phyloP scores from a whole-genome alignment of 1,284 basidiomycete species.

The Ceraceosorus guamensis region DNA sequence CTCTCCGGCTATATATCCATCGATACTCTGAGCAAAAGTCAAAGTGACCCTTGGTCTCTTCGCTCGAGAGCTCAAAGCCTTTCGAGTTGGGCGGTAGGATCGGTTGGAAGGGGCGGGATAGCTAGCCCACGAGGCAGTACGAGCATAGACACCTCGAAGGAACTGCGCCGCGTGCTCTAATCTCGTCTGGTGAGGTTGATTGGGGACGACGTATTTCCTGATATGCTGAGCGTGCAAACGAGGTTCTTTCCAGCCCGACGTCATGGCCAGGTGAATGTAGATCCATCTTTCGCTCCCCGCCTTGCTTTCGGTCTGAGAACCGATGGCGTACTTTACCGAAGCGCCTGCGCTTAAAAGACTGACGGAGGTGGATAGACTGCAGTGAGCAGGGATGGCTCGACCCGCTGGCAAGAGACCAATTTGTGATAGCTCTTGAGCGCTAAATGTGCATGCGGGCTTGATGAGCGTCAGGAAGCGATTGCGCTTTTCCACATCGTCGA shows the following conservation, averaged over 20 bases:
- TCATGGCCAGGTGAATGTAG: slow-evolving; percentile 32
- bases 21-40: slow-evolving; percentile 90
- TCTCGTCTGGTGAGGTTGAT: neutral
- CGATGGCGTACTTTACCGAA: slow-evolving; percentile 20
- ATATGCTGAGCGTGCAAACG: neutral
- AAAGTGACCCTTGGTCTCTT: slow-evolving; percentile 57
- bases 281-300: slow-evolving; percentile 22
- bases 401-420: slow-evolving; percentile 22
- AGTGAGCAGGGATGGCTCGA: slow-evolving; percentile 23
- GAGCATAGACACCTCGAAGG: neutral
- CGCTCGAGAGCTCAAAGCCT: slow-evolving; percentile 57
- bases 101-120: slow-evolving; percentile 59
- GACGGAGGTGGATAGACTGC: slow-evolving; percentile 21
- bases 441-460: slow-evolving; percentile 18
- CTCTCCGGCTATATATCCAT: slow-evolving; percentile 80
- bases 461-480: slow-evolving; percentile 30
- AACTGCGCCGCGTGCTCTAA: slow-evolving; percentile 3
- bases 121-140: slow-evolving; percentile 45
- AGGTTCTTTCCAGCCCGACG: slow-evolving; percentile 25
- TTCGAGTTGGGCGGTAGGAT: neutral
- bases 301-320: slow-evolving; percentile 15
- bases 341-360: slow-evolving; percentile 18
- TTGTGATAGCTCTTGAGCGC: slow-evolving; percentile 8
- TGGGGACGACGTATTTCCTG: neutral
- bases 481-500: slow-evolving; percentile 20